Evolutionary conservation across 129 eudicot species (phyloP), one percentile per base, ranked within the genome.

Genomic region (Mikania micrantha): DNA sequence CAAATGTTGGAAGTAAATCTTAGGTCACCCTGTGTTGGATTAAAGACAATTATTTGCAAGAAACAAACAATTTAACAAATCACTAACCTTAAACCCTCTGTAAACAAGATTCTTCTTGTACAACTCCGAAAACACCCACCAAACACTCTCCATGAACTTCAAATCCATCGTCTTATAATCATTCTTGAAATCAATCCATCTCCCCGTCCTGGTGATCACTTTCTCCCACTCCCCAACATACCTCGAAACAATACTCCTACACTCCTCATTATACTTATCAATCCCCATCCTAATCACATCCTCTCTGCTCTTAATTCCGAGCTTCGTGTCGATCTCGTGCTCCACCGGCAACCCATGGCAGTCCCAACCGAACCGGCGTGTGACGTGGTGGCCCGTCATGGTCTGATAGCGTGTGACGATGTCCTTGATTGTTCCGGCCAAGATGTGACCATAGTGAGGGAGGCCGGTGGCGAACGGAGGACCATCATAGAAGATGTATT

Each of bases 391-490:
- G 0, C 95, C 97, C 0, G 89, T 87, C 93, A 83, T 88, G 7
- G 97, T 78, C 78, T 91, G 93, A 70, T 91, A 91, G 1, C 97
- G 83, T 0, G 97, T 91, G 41, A 90, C 97, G 45, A 90, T 71
- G 78, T 91, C 97, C 56, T 91, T 91, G 74, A 91, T 87, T 0
- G 95, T 87, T 13, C 95, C 97, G 17, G 95, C 95, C 9, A 91
- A 72, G 17, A 87, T 87, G 79, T 91, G 97, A 61, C 97, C 95
- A 74, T 91, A 87, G 80, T 91, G 97, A 0, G 97, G 97, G 15
- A 87, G 87, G 7, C 97, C 97, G n/a, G 96, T 85, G 74, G 95
- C 95, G 74, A 85, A 91, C 0, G 97, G 97, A 0, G 97, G 95
- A 0, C 97, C 97, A 57, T 91, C 97, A 75, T 91, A 91, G 85